Evolutionary conservation across 2,329 filamentous ascomycete genomes (phyloP), one percentile per base, ranked within the genome.

Genomic region (Ascochyta clinopodiicola): DNA sequence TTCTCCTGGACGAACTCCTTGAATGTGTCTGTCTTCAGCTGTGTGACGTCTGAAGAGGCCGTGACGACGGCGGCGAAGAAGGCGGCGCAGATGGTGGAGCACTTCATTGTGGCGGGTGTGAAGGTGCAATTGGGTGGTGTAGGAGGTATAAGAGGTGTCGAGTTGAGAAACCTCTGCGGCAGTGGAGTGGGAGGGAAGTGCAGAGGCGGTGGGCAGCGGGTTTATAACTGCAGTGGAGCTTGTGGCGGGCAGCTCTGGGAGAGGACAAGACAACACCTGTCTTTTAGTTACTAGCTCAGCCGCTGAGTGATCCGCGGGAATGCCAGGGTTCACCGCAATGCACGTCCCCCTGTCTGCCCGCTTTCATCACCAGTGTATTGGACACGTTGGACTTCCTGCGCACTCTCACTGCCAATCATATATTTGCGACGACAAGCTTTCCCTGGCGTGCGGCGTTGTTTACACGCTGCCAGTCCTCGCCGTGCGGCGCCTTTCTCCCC

Each of bases 21-120:
- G 78, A 99, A 99, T 64, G 85, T 91, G 74, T 94, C 91, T 78
- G 88, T 88, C 78, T 90, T 96, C 64, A 99, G 83, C 67, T 91
- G 86, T 70, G 86, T 79, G 63, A 99, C 95, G 76, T 98, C 92
- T 42, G 92, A 96, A 43, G 52, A 51, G 44, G 82, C 82, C 39
- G 82, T 80, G 64, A 84, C 86, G 59, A 87, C 84, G 68, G 85
- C 88, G 59, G 81, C 80, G 67, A 81, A 72, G 62, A 81, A 65
- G 35, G 64, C 72, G 63, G 75, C 78, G 62, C 70, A 73, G 62
- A 75, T 66, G 48, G 69, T 69, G 39, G 69, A 67, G 68, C 71
- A 73, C 59, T 71, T 71, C 72, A 75, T 75, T 48, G 49, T 72
- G 61, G 46, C 45, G 60, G 55, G 17, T 51, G 37, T 40, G 42